Percentiles rank a stretch among this genome's conserved stretches.
These are phyloP conservation scores for Cucurbitaria berberidis DNA, from an alignment of 2,329 filamentous ascomycete species.

Conservation along the genomic window DNA sequence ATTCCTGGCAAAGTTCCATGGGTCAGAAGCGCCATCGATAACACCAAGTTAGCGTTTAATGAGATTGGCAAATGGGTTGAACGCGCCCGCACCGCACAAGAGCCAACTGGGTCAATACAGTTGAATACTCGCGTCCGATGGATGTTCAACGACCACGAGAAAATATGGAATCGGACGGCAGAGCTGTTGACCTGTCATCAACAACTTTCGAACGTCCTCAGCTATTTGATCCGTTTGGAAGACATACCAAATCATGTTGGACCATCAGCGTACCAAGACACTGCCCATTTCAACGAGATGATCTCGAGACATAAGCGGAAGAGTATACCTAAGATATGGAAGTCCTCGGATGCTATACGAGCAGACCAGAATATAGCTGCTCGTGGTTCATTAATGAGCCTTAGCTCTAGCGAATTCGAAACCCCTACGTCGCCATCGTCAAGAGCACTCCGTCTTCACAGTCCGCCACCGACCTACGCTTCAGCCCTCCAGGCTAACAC, in stretches of 20 bases:
- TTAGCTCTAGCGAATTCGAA: neutral
- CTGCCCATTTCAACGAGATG: constrained; percentile 9
- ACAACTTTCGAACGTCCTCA: constrained; percentile 30
- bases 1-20: constrained; percentile 27
- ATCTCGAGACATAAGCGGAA: neutral
- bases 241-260: constrained; percentile 1
- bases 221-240: constrained; percentile 25
- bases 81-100: constrained; percentile 20
- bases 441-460: neutral
- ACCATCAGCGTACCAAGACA: constrained; percentile 7
- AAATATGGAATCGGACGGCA: constrained; percentile 26
- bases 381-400: neutral
- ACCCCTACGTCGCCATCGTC: neutral
- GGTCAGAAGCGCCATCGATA: constrained; percentile 25
- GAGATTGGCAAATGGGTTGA: constrained; percentile 38
- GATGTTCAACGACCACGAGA: constrained; percentile 33
- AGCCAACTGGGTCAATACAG: constrained; percentile 24
- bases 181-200: constrained; percentile 33
- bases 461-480: constrained; percentile 9
- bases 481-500: neutral
- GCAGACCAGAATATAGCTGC: neutral
- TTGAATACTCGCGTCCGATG: constrained; percentile 27
- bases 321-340: neutral
- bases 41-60: constrained; percentile 24
- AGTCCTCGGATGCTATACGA: neutral